phyloP scores from a whole-genome alignment of 169 alveolate genomes.

The Toxoplasma gondii region DNA sequence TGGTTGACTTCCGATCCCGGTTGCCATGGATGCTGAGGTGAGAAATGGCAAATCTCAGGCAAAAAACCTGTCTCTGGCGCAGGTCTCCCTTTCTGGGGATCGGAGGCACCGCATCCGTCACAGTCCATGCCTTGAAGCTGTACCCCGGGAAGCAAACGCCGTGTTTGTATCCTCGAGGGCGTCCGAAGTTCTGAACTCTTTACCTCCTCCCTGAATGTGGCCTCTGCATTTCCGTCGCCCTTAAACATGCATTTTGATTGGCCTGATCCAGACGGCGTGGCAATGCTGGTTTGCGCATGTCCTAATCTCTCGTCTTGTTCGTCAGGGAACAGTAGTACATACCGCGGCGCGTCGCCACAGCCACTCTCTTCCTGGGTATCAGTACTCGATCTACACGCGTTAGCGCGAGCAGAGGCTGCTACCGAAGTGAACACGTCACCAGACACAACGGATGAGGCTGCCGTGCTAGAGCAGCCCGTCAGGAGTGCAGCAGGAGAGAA shows the following conservation, averaged over 20 bases:
- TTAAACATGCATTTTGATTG: not conserved
- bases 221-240: not conserved
- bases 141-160: not conserved
- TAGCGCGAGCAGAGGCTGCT: not conserved
- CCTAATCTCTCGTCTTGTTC: not conserved
- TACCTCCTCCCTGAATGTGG: not conserved
- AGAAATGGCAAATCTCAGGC: not conserved
- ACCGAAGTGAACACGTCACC: not conserved
- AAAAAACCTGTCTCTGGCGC: not conserved
- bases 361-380: not conserved
- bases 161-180: not conserved
- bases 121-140: not conserved
- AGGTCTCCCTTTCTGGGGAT: not conserved
- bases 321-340: conserved; percentile 11
- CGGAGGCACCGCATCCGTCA: not conserved
- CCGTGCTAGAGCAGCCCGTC: not conserved
- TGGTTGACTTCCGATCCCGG: not conserved
- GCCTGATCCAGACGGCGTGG: not conserved
- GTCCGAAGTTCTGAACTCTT: not conserved
- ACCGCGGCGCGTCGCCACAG: not conserved
- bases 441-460: not conserved
- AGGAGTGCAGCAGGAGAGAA: not conserved
- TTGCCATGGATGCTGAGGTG: not conserved
- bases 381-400: not conserved
- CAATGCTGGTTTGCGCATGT: not conserved